Evolutionary conservation across 768 basidiomycete species (phyloP).

Genomic region (Termitomyces bulborhizus): DNA sequence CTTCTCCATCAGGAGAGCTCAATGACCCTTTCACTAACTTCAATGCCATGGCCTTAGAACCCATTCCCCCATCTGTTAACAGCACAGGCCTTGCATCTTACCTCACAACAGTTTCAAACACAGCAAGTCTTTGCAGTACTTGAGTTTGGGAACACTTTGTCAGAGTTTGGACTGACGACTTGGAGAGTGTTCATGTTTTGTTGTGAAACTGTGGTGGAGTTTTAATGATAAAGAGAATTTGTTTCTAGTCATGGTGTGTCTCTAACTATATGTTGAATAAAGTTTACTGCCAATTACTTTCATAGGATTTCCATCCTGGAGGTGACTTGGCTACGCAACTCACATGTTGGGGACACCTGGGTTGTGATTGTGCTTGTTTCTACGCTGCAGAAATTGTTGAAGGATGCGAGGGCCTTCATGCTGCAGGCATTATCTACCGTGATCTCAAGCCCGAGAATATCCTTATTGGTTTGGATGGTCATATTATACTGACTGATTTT

Average conservation of each 20-base stretch:
- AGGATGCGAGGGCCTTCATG: slow-evolving; percentile 91
- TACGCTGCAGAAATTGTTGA: slow-evolving; percentile 99
- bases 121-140: slow-evolving; percentile 51
- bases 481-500: slow-evolving; percentile 97
- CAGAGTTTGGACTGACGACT: slow-evolving; percentile 77
- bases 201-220: slow-evolving; percentile 94
- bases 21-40: slow-evolving; percentile 56
- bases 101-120: slow-evolving; percentile 73
- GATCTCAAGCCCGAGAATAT: slow-evolving; percentile 98
- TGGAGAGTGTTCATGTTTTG: slow-evolving; percentile 85
- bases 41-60: slow-evolving; percentile 24
- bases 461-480: slow-evolving; percentile 89
- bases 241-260: slow-evolving; percentile 87
- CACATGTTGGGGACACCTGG: slow-evolving; percentile 90
- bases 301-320: slow-evolving; percentile 88
- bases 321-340: slow-evolving; percentile 98
- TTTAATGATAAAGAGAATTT: slow-evolving; percentile 98
- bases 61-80: slow-evolving; percentile 33
- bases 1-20: slow-evolving; percentile 49
- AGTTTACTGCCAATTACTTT: slow-evolving; percentile 8
- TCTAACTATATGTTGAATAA: slow-evolving; percentile 13
- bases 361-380: slow-evolving; percentile 90
- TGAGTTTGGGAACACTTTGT: slow-evolving; percentile 84
- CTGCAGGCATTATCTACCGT: slow-evolving; percentile 93
- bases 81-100: slow-evolving; percentile 75